Evolutionary conservation across 2,329 filamentous ascomycete genomes (phyloP).

Genomic region (Fonsecaea pedrosoi): DNA sequence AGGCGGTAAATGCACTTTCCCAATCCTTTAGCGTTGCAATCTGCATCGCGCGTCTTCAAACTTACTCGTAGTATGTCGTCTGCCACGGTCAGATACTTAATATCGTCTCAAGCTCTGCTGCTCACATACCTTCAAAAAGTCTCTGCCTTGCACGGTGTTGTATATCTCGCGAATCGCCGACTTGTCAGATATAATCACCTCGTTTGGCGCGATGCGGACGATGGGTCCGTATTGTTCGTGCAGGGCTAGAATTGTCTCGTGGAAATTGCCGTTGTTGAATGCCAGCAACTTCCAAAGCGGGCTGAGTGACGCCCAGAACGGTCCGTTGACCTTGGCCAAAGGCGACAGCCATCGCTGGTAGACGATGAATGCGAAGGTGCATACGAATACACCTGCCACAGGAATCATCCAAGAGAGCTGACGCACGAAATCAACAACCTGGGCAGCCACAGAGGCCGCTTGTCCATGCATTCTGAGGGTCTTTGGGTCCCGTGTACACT

Average conservation of each 20-base stretch:
- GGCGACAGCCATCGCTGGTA: constrained; percentile 27
- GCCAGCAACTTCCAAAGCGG: constrained; percentile 34
- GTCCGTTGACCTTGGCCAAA: constrained; percentile 84
- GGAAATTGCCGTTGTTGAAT: constrained; percentile 16
- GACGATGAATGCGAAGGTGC: constrained; percentile 2
- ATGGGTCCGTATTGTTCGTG: constrained; percentile 14
- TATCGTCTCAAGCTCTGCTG: not conserved
- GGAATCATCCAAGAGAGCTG: constrained; percentile 3
- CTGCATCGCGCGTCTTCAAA: not conserved
- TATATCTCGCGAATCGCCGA: constrained; percentile 1
- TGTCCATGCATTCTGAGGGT: not conserved
- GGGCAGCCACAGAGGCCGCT: not conserved
- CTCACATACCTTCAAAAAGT: not conserved
- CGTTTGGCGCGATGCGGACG: constrained; percentile 12
- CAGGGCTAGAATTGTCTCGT: constrained; percentile 16
- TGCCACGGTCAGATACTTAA: not conserved
- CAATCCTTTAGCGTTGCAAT: not conserved
- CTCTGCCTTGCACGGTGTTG: not conserved
- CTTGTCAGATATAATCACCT: constrained; percentile 13
- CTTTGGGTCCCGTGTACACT: not conserved
- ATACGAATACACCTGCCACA: not conserved
- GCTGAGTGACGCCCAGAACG: constrained; percentile 90
- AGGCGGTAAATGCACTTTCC: constrained; percentile 13
- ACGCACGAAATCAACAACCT: not conserved
- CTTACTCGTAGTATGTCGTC: constrained; percentile 1